Evolutionary conservation across 345 rosid genomes (phyloP).

Genomic region (Physaria fendleri): DNA sequence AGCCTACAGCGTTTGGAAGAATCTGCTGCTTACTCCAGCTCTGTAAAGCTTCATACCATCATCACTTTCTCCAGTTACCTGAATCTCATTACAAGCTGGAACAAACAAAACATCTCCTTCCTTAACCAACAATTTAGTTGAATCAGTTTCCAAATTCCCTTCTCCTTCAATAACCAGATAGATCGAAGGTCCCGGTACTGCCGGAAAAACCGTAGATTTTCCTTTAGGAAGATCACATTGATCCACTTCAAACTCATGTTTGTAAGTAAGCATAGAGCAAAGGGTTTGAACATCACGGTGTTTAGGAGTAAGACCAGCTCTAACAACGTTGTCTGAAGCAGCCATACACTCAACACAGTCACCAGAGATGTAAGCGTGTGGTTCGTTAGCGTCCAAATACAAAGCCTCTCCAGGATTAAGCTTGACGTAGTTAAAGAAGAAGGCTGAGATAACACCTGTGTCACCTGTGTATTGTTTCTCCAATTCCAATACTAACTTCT

Average conservation of each 20-base stretch:
- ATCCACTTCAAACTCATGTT: slow-evolving; percentile 87
- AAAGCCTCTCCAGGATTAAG: slow-evolving; percentile 92
- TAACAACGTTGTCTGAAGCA: slow-evolving; percentile 93
- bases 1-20: slow-evolving; percentile 39
- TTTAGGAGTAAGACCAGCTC: slow-evolving; percentile 98
- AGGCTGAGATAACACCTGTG: slow-evolving; percentile 76
- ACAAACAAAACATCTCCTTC: slow-evolving; percentile 84
- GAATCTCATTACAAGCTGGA: slow-evolving; percentile 53
- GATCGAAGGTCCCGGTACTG: slow-evolving; percentile 72
- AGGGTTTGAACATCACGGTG: slow-evolving; percentile 79
- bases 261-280: slow-evolving; percentile 96
- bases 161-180: slow-evolving; percentile 53
- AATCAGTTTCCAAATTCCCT: slow-evolving; percentile 44
- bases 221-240: slow-evolving; percentile 57
- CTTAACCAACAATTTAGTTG: slow-evolving; percentile 30
- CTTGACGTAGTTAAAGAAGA: slow-evolving; percentile 78
- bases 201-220: slow-evolving; percentile 55
- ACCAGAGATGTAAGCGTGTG: slow-evolving; percentile 84
- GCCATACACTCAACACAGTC: slow-evolving; percentile 98
- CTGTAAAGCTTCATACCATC: slow-evolving; percentile 61
- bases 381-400: slow-evolving; percentile 85
- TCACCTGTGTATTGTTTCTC: slow-evolving; percentile 80
- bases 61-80: slow-evolving; percentile 41
- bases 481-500: slow-evolving; percentile 58
- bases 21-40: slow-evolving; percentile 73